These are phyloP conservation scores for Saprolegnia parasitica DNA, from an alignment of 352 stramenopile species.

Conservation along the genomic window DNA sequence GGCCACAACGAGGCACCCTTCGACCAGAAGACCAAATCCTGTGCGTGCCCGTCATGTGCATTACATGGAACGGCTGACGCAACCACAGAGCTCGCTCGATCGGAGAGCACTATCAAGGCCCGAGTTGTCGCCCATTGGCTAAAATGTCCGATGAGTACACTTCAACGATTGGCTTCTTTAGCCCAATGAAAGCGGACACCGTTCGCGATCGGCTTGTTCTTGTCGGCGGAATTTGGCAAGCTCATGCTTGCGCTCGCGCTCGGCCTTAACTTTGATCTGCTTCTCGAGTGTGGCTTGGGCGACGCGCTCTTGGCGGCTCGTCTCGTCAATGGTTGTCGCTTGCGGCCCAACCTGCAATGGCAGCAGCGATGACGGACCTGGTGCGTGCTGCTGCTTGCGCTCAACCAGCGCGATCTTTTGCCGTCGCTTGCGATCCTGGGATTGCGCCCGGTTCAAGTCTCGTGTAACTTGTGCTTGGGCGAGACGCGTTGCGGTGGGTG, in stretches of 20 bases:
- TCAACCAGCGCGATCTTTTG: neutral
- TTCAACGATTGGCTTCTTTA: neutral
- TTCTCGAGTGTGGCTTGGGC: slow-evolving; percentile 3
- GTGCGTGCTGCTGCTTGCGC: neutral
- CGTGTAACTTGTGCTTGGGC: neutral
- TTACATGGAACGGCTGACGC: no score
- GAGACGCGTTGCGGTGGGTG: slow-evolving; percentile 2
- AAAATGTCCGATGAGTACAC: neutral
- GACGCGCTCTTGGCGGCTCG: neutral
- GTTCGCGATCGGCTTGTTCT: neutral
- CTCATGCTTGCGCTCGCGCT: neutral
- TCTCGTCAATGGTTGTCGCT: neutral
- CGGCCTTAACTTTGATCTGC: neutral
- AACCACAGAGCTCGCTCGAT: no score
- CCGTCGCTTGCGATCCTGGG: slow-evolving; percentile 12
- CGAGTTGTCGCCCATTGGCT: neutral
- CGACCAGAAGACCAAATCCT: no score
- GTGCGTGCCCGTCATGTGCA: no score
- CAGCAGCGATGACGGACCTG: neutral
- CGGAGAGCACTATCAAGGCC: no score
- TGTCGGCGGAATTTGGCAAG: slow-evolving; percentile 10
- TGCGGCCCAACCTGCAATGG: neutral
- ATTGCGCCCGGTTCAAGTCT: neutral
- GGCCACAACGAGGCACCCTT: no score
- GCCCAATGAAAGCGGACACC: neutral